phyloP scores from a whole-genome alignment of 2,329 filamentous ascomycete genomes.

The Ophiostoma himal-ulmi region DNA sequence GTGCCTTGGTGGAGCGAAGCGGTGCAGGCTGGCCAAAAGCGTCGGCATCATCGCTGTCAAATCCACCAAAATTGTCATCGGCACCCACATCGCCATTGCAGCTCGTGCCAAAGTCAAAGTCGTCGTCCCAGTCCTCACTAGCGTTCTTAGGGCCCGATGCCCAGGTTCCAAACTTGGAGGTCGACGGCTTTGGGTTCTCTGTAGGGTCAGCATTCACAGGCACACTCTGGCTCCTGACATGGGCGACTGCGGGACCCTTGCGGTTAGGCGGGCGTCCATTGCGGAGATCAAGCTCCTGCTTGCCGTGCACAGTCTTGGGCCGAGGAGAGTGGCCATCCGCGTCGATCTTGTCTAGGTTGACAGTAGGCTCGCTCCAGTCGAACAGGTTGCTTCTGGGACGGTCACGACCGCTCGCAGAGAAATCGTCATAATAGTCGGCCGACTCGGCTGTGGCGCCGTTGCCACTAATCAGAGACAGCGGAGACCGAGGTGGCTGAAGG shows the following conservation, averaged over 20 bases:
- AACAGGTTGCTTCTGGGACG: slow-evolving; percentile 64
- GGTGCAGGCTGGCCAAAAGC: slow-evolving; percentile 14
- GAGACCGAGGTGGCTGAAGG: slow-evolving; percentile 28
- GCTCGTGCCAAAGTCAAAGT: slow-evolving; percentile 66
- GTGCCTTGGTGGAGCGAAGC: slow-evolving; percentile 32
- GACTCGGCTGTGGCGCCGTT: slow-evolving; percentile 35
- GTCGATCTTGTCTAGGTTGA: slow-evolving; percentile 54
- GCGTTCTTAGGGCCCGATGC: slow-evolving; percentile 70
- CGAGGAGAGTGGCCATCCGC: slow-evolving; percentile 53
- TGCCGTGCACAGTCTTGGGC: slow-evolving; percentile 70
- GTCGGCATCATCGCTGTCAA: slow-evolving; percentile 16
- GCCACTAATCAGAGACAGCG: slow-evolving; percentile 46
- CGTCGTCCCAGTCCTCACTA: slow-evolving; percentile 85
- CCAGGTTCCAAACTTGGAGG: slow-evolving; percentile 73
- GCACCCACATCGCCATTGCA: slow-evolving; percentile 31
- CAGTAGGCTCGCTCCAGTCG: slow-evolving; percentile 66
- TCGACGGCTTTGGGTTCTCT: slow-evolving; percentile 50
- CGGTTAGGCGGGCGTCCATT: slow-evolving; percentile 63
- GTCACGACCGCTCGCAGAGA: slow-evolving; percentile 34
- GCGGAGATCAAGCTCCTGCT: slow-evolving; percentile 64
- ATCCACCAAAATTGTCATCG: slow-evolving; percentile 1
- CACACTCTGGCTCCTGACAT: slow-evolving; percentile 76
- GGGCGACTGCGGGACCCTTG: slow-evolving; percentile 61
- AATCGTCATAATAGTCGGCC: slow-evolving; percentile 28
- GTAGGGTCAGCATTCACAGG: slow-evolving; percentile 61